Evolutionary conservation across 1,139 yeast genomes (phyloP).

Genomic region (Zygoascus meyerae): DNA sequence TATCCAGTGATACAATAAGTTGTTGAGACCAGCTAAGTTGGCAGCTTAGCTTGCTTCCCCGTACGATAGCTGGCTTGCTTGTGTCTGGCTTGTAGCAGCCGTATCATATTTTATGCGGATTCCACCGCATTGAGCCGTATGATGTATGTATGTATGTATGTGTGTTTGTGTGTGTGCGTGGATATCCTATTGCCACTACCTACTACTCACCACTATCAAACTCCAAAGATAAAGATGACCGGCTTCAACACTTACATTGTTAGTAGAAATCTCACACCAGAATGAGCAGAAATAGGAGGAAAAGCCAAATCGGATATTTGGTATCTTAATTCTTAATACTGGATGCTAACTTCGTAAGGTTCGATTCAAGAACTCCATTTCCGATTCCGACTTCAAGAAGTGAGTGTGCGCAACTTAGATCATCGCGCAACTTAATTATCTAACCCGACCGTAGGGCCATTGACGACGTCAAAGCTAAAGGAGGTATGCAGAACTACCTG

Average conservation of each 20-base stretch:
- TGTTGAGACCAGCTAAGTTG: too few relatives aligned
- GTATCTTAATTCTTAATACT: background rate
- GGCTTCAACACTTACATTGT: conserved; percentile 20
- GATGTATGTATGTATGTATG: too few relatives aligned
- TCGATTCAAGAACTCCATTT: conserved; percentile 25
- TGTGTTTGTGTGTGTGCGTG: too few relatives aligned
- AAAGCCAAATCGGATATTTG: background rate
- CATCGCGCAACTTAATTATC: conserved; percentile 1
- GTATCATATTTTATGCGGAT: too few relatives aligned
- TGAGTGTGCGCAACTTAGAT: conserved; percentile 11
- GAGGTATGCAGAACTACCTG: conserved; percentile 17
- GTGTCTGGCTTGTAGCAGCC: too few relatives aligned
- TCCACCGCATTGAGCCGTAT: too few relatives aligned
- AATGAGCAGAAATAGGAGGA: background rate
- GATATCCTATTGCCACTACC: conserved; percentile 5
- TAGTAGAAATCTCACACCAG: conserved; percentile 5
- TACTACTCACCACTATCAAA: conserved; percentile 4
- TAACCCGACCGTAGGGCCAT: conserved; percentile 16
- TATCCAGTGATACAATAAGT: too few relatives aligned
- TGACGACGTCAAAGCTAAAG: conserved; percentile 21
- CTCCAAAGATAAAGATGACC: conserved; percentile 11
- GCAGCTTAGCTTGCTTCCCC: too few relatives aligned
- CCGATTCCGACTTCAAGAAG: conserved; percentile 24
- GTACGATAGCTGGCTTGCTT: too few relatives aligned
- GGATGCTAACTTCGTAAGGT: conserved; percentile 18